These are phyloP conservation scores for Aspergillus fructus DNA, from an alignment of 2,329 filamentous ascomycete genomes.

Conservation along the genomic window DNA sequence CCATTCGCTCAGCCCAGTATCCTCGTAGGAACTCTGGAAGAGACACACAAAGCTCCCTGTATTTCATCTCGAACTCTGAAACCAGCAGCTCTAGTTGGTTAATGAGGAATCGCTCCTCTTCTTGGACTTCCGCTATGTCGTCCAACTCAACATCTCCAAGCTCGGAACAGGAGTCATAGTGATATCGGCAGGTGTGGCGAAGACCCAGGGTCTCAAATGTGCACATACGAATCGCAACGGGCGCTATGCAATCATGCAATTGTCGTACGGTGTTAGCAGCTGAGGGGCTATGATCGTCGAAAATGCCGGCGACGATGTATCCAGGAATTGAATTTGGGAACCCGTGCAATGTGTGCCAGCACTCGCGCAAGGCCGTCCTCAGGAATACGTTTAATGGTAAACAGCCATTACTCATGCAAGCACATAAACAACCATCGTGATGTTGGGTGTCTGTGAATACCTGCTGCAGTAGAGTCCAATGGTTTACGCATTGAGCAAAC, in stretches of 20 bases:
- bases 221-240: not conserved
- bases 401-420: not conserved
- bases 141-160: not conserved
- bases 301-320: not conserved
- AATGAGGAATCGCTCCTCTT: not conserved
- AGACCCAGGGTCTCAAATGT: not conserved
- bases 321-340: too few relatives aligned
- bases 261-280: too few relatives aligned
- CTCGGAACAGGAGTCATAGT: fast-evolving
- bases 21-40: not conserved
- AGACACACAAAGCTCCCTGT: not conserved
- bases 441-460: not conserved
- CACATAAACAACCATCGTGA: not conserved
- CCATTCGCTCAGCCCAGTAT: not conserved
- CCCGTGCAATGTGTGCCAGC: too few relatives aligned
- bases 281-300: too few relatives aligned
- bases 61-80: not conserved
- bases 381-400: not conserved
- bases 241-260: too few relatives aligned
- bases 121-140: not conserved
- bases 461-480: not conserved
- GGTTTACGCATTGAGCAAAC: not conserved
- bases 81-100: not conserved
- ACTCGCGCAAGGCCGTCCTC: too few relatives aligned
- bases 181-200: not conserved